Evolutionary conservation across 371 early-diverging fungal species (phyloP).

Genomic region (Circinella umbellata): DNA sequence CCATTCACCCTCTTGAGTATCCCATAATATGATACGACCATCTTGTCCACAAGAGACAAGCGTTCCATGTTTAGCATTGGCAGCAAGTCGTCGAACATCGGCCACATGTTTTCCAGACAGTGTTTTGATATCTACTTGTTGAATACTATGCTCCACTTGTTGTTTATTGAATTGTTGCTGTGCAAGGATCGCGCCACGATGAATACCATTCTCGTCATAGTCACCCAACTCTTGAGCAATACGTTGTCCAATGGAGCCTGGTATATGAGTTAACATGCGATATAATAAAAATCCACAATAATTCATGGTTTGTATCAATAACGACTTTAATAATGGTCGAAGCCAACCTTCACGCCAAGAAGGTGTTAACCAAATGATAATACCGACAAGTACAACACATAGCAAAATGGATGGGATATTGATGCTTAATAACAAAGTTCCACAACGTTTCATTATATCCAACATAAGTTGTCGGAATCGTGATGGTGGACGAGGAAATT

Average conservation of each 20-base stretch:
- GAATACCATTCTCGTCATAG: conserved; percentile 40
- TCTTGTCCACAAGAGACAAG: conserved; percentile 40
- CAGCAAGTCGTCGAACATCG: conserved; percentile 30
- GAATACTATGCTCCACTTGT: conserved; percentile 23
- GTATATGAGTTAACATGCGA: conserved; percentile 16
- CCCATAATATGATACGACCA: conserved; percentile 41
- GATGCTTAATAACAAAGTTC: conserved; percentile 18
- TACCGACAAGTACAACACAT: conserved; percentile 27
- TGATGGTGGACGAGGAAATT: conserved; percentile 4
- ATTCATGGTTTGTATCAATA: conserved; percentile 17
- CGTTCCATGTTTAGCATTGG: conserved; percentile 24
- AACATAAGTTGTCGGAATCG: conserved; percentile 17
- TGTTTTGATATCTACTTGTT: conserved; percentile 34
- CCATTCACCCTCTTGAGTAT: conserved; percentile 28
- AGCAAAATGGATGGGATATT: conserved; percentile 39
- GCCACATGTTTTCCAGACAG: conserved; percentile 38
- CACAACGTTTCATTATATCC: neutral
- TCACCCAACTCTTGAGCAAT: conserved; percentile 24
- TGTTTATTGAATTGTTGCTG: conserved; percentile 35
- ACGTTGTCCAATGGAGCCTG: conserved; percentile 6
- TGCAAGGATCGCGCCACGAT: conserved; percentile 42
- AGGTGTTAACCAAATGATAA: conserved; percentile 40
- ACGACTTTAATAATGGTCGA: conserved; percentile 26
- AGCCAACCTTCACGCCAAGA: conserved; percentile 31
- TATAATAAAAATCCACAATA: conserved; percentile 1